A percentile compares a stretch with the other conserved stretches of the same genome.
Conservation (phyloP, 768 basidiomycete species). For the Amanita thiersii region DNA sequence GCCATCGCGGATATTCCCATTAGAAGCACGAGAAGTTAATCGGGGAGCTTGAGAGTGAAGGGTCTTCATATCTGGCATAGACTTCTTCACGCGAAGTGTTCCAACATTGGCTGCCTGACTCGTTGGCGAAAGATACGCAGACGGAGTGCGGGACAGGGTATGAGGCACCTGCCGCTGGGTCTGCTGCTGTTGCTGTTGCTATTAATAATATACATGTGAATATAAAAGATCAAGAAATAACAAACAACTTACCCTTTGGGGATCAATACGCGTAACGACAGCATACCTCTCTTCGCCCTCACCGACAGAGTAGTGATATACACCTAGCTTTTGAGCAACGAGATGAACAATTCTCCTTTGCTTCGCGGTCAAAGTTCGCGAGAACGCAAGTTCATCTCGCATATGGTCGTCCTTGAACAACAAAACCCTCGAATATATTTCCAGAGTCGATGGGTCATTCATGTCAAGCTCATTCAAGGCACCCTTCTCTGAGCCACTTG, state of each 20-base stretch:
- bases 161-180: slow-evolving; percentile 44
- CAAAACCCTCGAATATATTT: slow-evolving; percentile 94
- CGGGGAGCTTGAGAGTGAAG: slow-evolving; percentile 74
- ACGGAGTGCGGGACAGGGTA: slow-evolving; percentile 75
- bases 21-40: slow-evolving; percentile 72
- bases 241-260: slow-evolving; percentile 58
- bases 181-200: slow-evolving; percentile 31
- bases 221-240: slow-evolving; percentile 8
- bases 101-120: slow-evolving; percentile 31
- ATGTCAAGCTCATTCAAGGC: slow-evolving; percentile 77
- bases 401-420: slow-evolving; percentile 97
- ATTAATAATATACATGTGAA: slow-evolving; percentile 1
- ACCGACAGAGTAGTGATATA: slow-evolving; percentile 90
- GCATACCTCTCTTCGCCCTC: slow-evolving; percentile 91
- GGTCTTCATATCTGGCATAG: slow-evolving; percentile 96
- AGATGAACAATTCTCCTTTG: slow-evolving; percentile 92
- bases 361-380: slow-evolving; percentile 74
- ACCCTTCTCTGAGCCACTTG: slow-evolving; percentile 58
- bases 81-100: slow-evolving; percentile 87
- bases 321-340: slow-evolving; percentile 92
- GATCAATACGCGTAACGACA: slow-evolving; percentile 88
- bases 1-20: slow-evolving; percentile 81
- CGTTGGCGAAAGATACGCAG: slow-evolving; percentile 64
- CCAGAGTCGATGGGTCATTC: slow-evolving; percentile 91
- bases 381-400: slow-evolving; percentile 96